Evolutionary conservation across 2,329 filamentous ascomycete genomes (phyloP), one percentile per base, ranked within the genome.

Genomic region (Ophiostoma populinum): DNA sequence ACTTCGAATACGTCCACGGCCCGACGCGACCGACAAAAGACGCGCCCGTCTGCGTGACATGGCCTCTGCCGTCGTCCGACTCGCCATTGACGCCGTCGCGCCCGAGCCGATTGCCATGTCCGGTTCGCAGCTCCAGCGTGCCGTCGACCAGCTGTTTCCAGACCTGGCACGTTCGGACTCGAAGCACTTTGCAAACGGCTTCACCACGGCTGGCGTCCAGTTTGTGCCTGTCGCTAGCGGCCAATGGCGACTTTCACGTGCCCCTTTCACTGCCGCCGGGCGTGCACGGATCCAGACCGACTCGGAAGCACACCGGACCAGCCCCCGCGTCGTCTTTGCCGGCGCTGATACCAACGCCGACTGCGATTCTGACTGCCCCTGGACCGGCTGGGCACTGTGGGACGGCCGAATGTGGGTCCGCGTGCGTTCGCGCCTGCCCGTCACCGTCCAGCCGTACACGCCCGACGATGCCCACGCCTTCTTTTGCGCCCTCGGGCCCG

Each of bases 351-450:
- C n/a, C n/a, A n/a, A n/a, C n/a, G n/a, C n/a, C n/a, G n/a, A n/a
- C n/a, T n/a, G n/a, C n/a, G n/a, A n/a, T n/a, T n/a, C 32, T 9
- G 22, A 33, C 2, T 52, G 49, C 49, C 40, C 41, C 7, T 51
- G 51, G 49, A 39, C 44, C 2, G 5, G 34, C 2, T 59, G 58
- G 53, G 40, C 45, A 31, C 49, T 65, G 36, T 78, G 63, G 55
- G 73, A 78, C 49, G 66, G 69, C 0, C 66, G 73, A 2, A 77
- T 64, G 51, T 78, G 73, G 73, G 51, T 75, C 12, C 57, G 61
- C 12, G 37, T 71, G 8, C 51, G 52, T 15, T 52, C 58, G 31
- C 58, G 60, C 5, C 51, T 61, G 6, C 58, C 58, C 3, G 55
- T 67, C 12, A 47, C 54, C 13, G 42, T 72, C 2, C 56, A 55